phyloP scores from a whole-genome alignment of 805 yeast genomes.

The Candida krabiensis region DNA sequence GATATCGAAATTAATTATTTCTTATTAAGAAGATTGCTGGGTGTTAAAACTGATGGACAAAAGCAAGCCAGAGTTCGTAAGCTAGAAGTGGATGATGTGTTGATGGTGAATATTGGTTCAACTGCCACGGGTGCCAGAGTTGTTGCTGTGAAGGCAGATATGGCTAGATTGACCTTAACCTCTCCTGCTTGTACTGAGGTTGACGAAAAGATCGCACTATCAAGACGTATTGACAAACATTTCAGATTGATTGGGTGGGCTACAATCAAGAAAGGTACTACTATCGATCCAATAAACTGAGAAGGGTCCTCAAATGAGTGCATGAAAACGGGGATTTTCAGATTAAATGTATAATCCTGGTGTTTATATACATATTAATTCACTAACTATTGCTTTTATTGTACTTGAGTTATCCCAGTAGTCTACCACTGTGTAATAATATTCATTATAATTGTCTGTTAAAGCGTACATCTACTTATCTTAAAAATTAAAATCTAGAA shows the following conservation, averaged over 20 bases:
- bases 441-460: too few species aligned
- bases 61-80: conserved; percentile 96
- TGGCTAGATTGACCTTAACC: conserved; percentile 96
- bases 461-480: too few species aligned
- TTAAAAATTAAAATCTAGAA: too few species aligned
- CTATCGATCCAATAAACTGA: conserved; percentile 71
- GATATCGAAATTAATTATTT: conserved; percentile 97
- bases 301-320: conserved; percentile 3
- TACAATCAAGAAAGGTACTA: conserved; percentile 90
- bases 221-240: conserved; percentile 99
- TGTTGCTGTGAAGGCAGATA: conserved; percentile 96
- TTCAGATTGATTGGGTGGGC: conserved; percentile 99
- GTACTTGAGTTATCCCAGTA: too few species aligned
- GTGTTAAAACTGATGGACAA: conserved; percentile 97
- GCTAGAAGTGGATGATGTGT: conserved; percentile 89
- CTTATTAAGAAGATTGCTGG: conserved; percentile 92
- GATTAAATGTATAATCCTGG: conserved; percentile 3
- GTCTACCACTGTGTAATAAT: background rate
- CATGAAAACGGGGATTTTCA: background rate
- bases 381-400: too few species aligned
- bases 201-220: conserved; percentile 96
- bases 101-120: conserved; percentile 99
- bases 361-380: conserved; percentile 4
- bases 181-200: conserved; percentile 99
- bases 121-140: conserved; percentile 99